Percentiles rank a stretch among this genome's conserved stretches.
Conservation (phyloP, 176 grass and related monocot genomes). For the Musa schizocarpa region DNA sequence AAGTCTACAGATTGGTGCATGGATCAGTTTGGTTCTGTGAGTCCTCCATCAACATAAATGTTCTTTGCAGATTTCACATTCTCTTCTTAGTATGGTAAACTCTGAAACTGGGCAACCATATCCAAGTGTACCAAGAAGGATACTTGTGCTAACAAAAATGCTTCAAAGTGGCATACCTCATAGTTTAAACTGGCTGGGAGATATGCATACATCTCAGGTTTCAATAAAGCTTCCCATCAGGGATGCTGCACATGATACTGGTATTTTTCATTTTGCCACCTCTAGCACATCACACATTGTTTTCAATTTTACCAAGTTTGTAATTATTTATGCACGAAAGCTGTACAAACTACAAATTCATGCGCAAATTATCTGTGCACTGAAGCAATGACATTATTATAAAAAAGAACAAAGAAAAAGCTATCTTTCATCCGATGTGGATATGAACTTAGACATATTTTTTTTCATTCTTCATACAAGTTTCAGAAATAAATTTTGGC, state of each 20-base stretch:
- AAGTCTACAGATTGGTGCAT: background rate
- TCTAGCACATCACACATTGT: background rate
- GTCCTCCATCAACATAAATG: conserved; percentile 19
- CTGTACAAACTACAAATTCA: background rate
- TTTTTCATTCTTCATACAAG: too few species aligned
- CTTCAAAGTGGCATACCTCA: conserved; percentile 69
- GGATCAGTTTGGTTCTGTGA: conserved; percentile 10
- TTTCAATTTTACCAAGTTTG: background rate
- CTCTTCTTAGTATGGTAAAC: conserved; percentile 78
- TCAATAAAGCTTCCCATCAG: conserved; percentile 23
- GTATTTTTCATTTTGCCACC: conserved; percentile 25
- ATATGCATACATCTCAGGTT: conserved; percentile 21
- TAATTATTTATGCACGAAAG: background rate
- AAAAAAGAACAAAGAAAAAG: too few species aligned
- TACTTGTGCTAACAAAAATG: conserved; percentile 80
- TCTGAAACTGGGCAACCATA: conserved; percentile 46
- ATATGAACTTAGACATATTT: too few species aligned
- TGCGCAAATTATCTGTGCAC: background rate
- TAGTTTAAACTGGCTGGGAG: conserved; percentile 48
- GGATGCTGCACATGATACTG: conserved; percentile 25
- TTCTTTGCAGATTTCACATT: conserved; percentile 70
- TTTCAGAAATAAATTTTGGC: too few species aligned
- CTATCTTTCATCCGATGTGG: too few species aligned
- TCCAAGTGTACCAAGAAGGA: conserved; percentile 51
- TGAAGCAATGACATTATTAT: too few species aligned